Evolutionary conservation across 768 basidiomycete species (phyloP).

Genomic region (Mycena rosella): DNA sequence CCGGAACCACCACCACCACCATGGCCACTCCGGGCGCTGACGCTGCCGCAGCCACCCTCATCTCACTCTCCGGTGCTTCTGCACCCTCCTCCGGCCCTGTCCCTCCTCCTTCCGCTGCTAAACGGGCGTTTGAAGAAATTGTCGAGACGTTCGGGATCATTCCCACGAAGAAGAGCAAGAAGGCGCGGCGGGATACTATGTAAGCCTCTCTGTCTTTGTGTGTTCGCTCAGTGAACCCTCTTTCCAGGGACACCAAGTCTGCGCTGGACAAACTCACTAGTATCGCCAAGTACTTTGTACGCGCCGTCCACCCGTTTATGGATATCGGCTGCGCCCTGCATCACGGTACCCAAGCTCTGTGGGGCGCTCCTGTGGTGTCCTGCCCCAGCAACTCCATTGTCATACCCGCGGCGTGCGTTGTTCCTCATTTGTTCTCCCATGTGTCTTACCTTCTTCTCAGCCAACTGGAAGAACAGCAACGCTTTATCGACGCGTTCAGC

Average conservation of each 20-base stretch:
- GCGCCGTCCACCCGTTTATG: slow-evolving; percentile 3
- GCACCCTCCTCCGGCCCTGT: background rate
- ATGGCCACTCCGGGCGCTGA: background rate
- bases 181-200: background rate
- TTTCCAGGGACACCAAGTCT: background rate
- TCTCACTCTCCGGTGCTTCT: background rate
- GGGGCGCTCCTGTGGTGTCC: background rate
- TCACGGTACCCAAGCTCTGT: background rate
- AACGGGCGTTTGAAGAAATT: slow-evolving; percentile 7
- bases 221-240: too few relatives aligned
- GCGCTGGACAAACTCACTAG: background rate
- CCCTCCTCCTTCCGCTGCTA: background rate
- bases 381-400: background rate
- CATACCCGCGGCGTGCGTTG: background rate
- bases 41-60: background rate
- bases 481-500: background rate
- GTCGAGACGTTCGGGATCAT: background rate
- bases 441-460: too few relatives aligned
- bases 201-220: background rate
- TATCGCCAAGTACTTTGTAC: background rate
- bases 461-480: background rate
- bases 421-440: background rate
- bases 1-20: too few relatives aligned
- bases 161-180: background rate
- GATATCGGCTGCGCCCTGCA: background rate